A percentile compares a stretch with the other conserved stretches of the same genome.
Evolutionary conservation across 202 grass and related monocot species (phyloP).

Genomic region (Cymbopogon flexuosus): DNA sequence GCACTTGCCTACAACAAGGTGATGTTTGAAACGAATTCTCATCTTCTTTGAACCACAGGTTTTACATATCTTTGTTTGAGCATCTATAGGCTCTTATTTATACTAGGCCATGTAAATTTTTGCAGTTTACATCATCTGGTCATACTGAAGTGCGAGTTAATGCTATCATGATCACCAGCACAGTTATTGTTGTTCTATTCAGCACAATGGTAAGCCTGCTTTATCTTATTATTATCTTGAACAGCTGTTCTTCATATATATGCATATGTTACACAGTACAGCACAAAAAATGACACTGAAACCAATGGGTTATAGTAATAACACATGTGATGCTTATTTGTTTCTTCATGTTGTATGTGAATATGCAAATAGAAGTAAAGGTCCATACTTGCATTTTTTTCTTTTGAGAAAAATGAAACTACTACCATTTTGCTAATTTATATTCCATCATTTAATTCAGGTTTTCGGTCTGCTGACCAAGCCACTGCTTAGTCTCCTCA

Average conservation of each 20-base stretch:
- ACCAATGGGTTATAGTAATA: neutral
- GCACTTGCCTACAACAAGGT: conserved; percentile 99
- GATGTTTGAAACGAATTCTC: conserved; percentile 28
- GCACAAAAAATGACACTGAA: neutral
- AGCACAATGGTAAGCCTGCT: conserved; percentile 74
- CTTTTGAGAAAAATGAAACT: neutral
- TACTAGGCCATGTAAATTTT: conserved; percentile 26
- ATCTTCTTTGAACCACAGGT: conserved; percentile 12
- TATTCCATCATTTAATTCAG: conserved; percentile 38
- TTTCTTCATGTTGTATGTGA: neutral
- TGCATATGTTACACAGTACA: neutral
- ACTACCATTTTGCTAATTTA: conserved; percentile 19
- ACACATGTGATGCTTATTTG: neutral
- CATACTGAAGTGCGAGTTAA: conserved; percentile 56
- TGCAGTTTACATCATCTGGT: conserved; percentile 72
- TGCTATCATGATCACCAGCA: conserved; percentile 91
- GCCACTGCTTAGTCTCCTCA: conserved; percentile 57
- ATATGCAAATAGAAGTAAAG: no score
- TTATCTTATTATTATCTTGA: neutral
- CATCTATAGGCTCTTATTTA: conserved; percentile 25
- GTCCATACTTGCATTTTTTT: neutral
- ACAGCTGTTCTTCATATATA: neutral
- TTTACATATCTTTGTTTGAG: conserved; percentile 9
- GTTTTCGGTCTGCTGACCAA: conserved; percentile 87
- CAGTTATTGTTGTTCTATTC: conserved; percentile 94